phyloP scores from a whole-genome alignment of 495 filamentous ascomycete species.

The Neurospora sp. region DNA sequence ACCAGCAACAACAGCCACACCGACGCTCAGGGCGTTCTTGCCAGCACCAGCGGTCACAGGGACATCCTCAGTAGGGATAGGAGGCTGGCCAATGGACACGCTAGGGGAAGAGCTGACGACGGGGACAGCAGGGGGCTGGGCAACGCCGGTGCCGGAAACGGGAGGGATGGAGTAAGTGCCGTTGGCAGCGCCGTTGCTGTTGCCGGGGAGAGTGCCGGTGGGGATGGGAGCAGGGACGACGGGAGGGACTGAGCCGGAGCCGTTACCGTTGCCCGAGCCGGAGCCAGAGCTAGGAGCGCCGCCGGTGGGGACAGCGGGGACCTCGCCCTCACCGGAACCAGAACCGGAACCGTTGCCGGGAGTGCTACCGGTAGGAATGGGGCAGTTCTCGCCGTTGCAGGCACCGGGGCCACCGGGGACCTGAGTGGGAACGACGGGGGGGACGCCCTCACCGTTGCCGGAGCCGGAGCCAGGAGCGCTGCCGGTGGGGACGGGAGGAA shows the following conservation, averaged over 20 bases:
- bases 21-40: background rate
- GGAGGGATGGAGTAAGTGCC: background rate
- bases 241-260: background rate
- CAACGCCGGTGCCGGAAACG: background rate
- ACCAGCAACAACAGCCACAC: background rate
- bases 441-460: conserved; percentile 1
- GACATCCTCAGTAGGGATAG: background rate
- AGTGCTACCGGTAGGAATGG: background rate
- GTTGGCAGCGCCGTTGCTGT: background rate
- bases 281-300: background rate
- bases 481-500: background rate
- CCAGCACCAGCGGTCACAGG: background rate
- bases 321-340: background rate
- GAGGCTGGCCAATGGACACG: background rate
- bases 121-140: background rate
- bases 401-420: background rate
- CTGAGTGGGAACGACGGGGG: conserved; percentile 6
- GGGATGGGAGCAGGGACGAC: background rate
- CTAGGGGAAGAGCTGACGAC: background rate
- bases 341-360: background rate
- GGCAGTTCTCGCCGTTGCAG: background rate
- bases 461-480: conserved; percentile 6
- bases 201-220: background rate
- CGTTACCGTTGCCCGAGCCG: background rate
- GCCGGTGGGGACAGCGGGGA: background rate